Conservation (phyloP, 202 grass and related monocot genomes). For the Panicum hallii region DNA sequence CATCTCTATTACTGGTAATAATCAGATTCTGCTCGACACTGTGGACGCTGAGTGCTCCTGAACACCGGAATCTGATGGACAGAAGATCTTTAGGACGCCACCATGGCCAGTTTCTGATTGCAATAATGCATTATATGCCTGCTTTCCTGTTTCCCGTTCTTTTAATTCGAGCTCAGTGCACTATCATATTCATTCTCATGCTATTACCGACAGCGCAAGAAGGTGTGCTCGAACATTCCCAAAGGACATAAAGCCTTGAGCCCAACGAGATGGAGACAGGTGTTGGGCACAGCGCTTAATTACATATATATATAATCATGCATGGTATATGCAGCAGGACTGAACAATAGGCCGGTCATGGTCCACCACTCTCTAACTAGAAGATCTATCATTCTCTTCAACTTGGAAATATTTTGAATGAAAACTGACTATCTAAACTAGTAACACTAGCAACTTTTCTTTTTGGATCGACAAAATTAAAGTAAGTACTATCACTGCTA, state of each 20-base stretch:
- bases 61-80: background rate
- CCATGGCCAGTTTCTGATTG: background rate
- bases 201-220: background rate
- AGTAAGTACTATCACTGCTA: background rate
- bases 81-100: conserved; percentile 1
- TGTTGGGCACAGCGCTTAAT: background rate
- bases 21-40: no score
- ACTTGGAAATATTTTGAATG: background rate
- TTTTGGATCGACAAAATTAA: conserved; percentile 8
- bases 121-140: background rate
- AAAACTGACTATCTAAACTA: background rate
- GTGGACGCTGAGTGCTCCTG: no score
- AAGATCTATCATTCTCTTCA: background rate
- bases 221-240: background rate
- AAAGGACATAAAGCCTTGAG: background rate
- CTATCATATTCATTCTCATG: background rate
- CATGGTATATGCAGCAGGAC: background rate
- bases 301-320: background rate
- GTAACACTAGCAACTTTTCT: background rate
- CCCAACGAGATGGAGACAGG: conserved; percentile 3
- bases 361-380: background rate
- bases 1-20: no score
- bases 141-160: background rate
- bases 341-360: background rate
- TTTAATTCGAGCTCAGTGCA: background rate